Evolutionary conservation across 139 green algal species (phyloP).

Genomic region (Micromonas commoda): DNA sequence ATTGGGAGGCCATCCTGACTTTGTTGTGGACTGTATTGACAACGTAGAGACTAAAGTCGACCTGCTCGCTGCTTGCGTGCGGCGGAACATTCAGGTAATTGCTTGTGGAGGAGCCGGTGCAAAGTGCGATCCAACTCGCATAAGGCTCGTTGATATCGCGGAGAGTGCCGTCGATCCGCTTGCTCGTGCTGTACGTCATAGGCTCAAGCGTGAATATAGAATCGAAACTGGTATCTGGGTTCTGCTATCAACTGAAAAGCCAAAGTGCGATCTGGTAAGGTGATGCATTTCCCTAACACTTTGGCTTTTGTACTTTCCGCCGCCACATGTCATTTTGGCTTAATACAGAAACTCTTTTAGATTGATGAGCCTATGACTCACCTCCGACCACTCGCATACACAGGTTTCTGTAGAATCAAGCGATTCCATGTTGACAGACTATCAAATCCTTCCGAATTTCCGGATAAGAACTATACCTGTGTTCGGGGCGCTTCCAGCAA

Average conservation of each 20-base stretch:
- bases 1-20: constrained; percentile 71
- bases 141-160: constrained; percentile 78
- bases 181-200: constrained; percentile 67
- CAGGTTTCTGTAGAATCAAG: constrained; percentile 16
- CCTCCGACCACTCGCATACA: no score
- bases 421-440: constrained; percentile 32
- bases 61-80: constrained; percentile 76
- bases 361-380: no score
- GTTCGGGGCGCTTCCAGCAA: constrained; percentile 78
- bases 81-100: constrained; percentile 66
- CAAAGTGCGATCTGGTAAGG: neutral
- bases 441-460: constrained; percentile 93
- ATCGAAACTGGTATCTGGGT: constrained; percentile 62
- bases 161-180: constrained; percentile 77
- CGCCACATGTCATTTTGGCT: no score
- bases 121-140: constrained; percentile 85
- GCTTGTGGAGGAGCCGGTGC: constrained; percentile 72
- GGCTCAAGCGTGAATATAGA: constrained; percentile 57
- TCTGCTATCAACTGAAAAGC: constrained; percentile 78
- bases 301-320: no score
- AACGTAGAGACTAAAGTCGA: constrained; percentile 96
- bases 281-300: neutral
- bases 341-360: no score
- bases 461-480: constrained; percentile 91
- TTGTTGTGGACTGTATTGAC: constrained; percentile 95